Percentiles rank a stretch among this genome's conserved stretches.
phyloP scores from a whole-genome alignment of 2,329 filamentous ascomycete species.

The Neobulgaria alba region DNA sequence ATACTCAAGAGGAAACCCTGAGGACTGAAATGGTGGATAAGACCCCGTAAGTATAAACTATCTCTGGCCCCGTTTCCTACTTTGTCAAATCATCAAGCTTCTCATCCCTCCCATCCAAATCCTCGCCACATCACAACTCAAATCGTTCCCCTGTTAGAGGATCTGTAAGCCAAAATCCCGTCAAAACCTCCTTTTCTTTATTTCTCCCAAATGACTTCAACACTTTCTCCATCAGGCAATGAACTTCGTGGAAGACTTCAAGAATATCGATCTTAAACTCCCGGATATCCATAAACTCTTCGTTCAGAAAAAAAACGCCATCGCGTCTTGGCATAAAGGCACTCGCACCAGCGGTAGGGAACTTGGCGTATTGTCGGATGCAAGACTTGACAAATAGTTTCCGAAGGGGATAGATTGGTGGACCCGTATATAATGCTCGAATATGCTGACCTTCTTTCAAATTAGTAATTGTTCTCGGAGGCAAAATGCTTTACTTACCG shows the following conservation, averaged over 20 bases:
- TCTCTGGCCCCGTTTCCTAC: too few species aligned
- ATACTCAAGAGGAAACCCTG: neutral
- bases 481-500: too few species aligned
- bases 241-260: neutral
- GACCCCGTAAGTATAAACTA: neutral
- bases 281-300: too few species aligned
- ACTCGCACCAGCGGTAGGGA: too few species aligned
- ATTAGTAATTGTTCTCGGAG: too few species aligned
- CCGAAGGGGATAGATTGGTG: conserved; percentile 3
- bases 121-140: neutral
- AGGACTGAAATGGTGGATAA: neutral
- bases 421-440: neutral
- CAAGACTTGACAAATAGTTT: conserved; percentile 6
- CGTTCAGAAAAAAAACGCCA: too few species aligned
- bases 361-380: neutral
- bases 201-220: neutral
- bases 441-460: neutral
- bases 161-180: neutral
- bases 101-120: too few species aligned
- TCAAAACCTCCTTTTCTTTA: neutral
- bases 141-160: conserved; percentile 5
- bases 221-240: neutral
- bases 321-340: too few species aligned
- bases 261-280: neutral
- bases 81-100: too few species aligned